Evolutionary conservation across 345 rosid species (phyloP).

Genomic region (Syzygium oleosum): DNA sequence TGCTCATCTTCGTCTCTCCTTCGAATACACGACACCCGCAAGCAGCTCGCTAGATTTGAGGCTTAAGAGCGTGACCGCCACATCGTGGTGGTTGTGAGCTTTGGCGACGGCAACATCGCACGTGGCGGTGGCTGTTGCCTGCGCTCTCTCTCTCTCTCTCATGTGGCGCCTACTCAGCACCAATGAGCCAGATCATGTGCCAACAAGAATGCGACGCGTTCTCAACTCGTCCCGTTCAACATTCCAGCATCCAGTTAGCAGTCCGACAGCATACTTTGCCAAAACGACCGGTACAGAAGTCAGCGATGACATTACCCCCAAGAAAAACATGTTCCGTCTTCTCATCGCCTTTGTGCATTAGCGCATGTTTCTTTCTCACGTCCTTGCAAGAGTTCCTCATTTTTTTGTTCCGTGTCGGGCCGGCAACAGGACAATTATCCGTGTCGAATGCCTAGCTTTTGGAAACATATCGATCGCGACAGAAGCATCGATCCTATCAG

Average conservation of each 20-base stretch:
- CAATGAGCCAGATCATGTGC: not conserved
- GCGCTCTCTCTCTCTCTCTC: too few relatives aligned
- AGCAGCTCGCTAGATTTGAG: too few relatives aligned
- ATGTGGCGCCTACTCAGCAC: not conserved
- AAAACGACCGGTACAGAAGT: not conserved
- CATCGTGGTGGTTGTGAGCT: not conserved
- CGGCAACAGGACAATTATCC: not conserved
- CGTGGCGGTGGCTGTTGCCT: fast-evolving
- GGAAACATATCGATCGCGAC: not conserved
- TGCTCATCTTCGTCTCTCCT: not conserved
- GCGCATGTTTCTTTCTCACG: not conserved
- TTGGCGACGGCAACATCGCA: not conserved
- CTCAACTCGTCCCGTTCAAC: not conserved
- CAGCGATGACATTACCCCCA: not conserved
- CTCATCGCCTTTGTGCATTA: not conserved
- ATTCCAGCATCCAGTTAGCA: not conserved
- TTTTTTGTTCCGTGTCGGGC: not conserved
- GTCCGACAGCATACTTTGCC: not conserved
- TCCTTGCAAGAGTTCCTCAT: not conserved
- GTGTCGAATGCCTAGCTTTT: not conserved
- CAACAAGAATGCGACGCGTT: not conserved
- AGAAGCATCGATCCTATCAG: not conserved
- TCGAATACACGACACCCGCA: not conserved
- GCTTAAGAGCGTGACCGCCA: too few relatives aligned
- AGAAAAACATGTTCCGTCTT: not conserved